Base-by-base conservation (phyloP, 805 yeast species). In the Diddensiella caesifluorescens region DNA sequence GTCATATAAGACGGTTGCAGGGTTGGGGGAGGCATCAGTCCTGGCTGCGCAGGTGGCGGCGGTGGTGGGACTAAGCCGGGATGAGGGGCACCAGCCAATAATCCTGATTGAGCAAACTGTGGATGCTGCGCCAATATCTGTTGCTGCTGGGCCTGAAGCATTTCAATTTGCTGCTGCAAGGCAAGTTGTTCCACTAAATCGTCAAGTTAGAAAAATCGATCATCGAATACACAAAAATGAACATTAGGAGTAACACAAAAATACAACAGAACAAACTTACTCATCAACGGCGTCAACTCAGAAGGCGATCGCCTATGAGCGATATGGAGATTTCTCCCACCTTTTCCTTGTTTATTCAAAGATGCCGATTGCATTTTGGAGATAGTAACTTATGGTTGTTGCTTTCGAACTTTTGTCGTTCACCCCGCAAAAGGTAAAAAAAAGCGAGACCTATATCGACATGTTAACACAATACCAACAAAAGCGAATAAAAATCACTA, bases 271-370 rank as follows among this genome's bases (percentile, higher is more conserved):
- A 42, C 35, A 23, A 20, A 65, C 74, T 52, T 68, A 71, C 81
- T 71, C 95, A 90, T 90, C 50, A 90, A 69, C 42, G 83, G 83
- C 2, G 97, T 90, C 60, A 92, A 71, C 61, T 92, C 98, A 52
- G 89, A 79, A n/a, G 97, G 97, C 2, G 97, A 83, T 47, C 95
- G 75, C 57, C 97, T 77, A 57, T 92, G 97, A n/a, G 97, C 97
- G 50, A 90, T 88, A 65, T 88, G 94, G 46, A 92, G 71, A 47
- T 77, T 77, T 51, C 42, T 37, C 10, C 32, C 42, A 5, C 46
- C 38, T 21, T 20, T 18, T 13, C 28, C 42, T 9, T 42, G 31
- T 12, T 34, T 21, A 32, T 21, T 38, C 20, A 26, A 30, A 13
- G 35, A 20, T 16, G 33, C 19, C 4, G 32, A 15, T 21, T 38